Base-by-base conservation (phyloP, 2,329 filamentous ascomycete species). In the Lithohypha guttulata region DNA sequence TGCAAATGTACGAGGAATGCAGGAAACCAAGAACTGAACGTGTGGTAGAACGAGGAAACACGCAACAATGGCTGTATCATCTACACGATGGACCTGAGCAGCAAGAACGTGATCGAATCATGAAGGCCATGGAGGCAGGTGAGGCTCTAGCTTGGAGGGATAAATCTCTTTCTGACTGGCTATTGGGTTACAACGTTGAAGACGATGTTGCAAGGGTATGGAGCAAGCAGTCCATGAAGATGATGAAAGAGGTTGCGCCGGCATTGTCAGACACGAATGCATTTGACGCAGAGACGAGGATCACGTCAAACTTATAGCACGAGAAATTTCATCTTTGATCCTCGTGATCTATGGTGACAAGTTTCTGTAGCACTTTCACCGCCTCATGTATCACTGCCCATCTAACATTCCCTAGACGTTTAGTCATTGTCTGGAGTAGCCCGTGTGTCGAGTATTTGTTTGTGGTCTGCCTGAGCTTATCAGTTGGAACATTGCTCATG, bases 301-400 rank as follows among this genome's bases (percentile, higher is more conserved):
- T n/a, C n/a, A n/a, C n/a, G n/a, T n/a, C n/a, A n/a, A n/a, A n/a
- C n/a, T n/a, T n/a, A n/a, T n/a, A n/a, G n/a, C n/a, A n/a, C n/a
- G n/a, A n/a, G n/a, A n/a, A n/a, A n/a, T n/a, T n/a, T n/a, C n/a
- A n/a, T n/a, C n/a, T n/a, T n/a, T n/a, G n/a, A n/a, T n/a, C n/a
- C n/a, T n/a, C n/a, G n/a, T n/a, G n/a, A n/a, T n/a, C n/a, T n/a
- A n/a, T n/a, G n/a, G n/a, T n/a, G 41, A 34, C 4, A 47, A 27
- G 6, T 41, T 38, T 30, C 54, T 48, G n/a, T 27, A 79, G 49
- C 2, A 78, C 73, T 45, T 71, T 67, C 59, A 76, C 74, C 0
- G 70, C 74, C 49, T 75, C 70, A 46, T 77, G 72, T 3, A 79
- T 68, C 3, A 79, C 72, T 0, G 71, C 73, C 75, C 75, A 79